phyloP scores from a whole-genome alignment of 257 asterid species.

The Nicotiana tabacum region DNA sequence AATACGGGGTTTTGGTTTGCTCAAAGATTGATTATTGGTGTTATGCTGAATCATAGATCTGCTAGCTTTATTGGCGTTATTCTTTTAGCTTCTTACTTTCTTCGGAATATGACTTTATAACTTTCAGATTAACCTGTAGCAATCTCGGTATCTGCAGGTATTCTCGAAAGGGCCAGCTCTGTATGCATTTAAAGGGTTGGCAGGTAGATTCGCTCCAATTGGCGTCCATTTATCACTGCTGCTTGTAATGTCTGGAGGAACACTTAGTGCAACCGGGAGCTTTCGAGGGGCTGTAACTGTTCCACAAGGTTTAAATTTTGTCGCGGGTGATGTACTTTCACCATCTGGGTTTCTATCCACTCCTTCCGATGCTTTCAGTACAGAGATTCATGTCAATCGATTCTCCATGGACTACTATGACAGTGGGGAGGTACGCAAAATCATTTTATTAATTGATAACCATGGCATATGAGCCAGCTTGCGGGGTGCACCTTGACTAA shows the following conservation, averaged over 20 bases:
- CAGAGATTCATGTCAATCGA: constrained; percentile 78
- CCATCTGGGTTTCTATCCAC: constrained; percentile 74
- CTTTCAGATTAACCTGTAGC: not conserved
- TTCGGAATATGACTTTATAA: not conserved
- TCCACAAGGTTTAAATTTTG: constrained; percentile 92
- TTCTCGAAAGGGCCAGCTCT: constrained; percentile 82
- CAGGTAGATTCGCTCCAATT: constrained; percentile 80
- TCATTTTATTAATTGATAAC: too few relatives aligned
- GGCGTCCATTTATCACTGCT: constrained; percentile 88
- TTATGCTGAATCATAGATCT: not conserved
- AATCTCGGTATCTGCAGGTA: constrained; percentile 39
- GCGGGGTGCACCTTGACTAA: too few relatives aligned
- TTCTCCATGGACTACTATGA: constrained; percentile 83
- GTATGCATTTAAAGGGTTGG: constrained; percentile 86
- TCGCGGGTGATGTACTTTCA: constrained; percentile 67
- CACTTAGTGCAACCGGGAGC: constrained; percentile 82
- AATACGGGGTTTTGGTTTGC: not conserved
- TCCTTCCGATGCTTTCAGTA: constrained; percentile 77
- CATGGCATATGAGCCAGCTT: too few relatives aligned
- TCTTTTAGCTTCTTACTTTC: not conserved
- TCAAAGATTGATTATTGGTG: not conserved
- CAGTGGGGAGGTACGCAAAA: constrained; percentile 74
- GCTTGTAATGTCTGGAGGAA: constrained; percentile 86
- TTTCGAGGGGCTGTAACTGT: constrained; percentile 78
- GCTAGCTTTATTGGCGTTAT: not conserved